Percentiles rank a stretch among this genome's conserved stretches.
Conservation (phyloP, 768 basidiomycete genomes). For the Amanita rubescens region DNA sequence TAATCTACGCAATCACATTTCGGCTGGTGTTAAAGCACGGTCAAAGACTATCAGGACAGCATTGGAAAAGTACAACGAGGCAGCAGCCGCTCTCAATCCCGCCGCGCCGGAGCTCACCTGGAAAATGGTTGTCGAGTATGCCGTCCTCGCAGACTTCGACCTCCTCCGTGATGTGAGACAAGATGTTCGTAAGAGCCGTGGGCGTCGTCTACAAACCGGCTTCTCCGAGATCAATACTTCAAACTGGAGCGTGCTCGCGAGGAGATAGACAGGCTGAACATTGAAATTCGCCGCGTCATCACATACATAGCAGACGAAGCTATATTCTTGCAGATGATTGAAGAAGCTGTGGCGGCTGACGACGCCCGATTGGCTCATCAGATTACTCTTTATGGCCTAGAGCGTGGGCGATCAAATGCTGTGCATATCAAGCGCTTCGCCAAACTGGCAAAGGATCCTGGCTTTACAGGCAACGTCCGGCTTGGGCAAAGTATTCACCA, state of each 20-base stretch:
- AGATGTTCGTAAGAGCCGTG: slow-evolving; percentile 14
- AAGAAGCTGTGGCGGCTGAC: background rate
- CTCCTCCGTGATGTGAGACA: slow-evolving; percentile 15
- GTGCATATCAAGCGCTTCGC: no score
- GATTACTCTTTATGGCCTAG: slow-evolving; percentile 3
- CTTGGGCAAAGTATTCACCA: no score
- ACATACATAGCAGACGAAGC: background rate
- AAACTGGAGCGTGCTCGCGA: no score
- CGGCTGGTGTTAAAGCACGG: slow-evolving; percentile 14
- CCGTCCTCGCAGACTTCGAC: slow-evolving; percentile 19
- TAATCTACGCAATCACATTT: slow-evolving; percentile 21
- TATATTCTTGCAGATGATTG: no score
- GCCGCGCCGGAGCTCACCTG: slow-evolving; percentile 13
- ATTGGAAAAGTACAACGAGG: slow-evolving; percentile 17
- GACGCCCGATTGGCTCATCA: slow-evolving; percentile 10
- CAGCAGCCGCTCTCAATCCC: slow-evolving; percentile 13
- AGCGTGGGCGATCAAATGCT: no score
- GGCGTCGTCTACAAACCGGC: slow-evolving; percentile 12
- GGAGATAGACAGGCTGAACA: no score
- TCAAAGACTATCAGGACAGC: slow-evolving; percentile 19
- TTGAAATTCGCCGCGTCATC: no score
- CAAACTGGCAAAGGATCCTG: no score
- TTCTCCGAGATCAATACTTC: slow-evolving; percentile 13
- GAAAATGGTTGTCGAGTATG: slow-evolving; percentile 20
- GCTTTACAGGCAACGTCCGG: no score